These are phyloP conservation scores for Penicillium sp. DNA, from an alignment of 2,329 filamentous ascomycete species.

Conservation along the genomic window DNA sequence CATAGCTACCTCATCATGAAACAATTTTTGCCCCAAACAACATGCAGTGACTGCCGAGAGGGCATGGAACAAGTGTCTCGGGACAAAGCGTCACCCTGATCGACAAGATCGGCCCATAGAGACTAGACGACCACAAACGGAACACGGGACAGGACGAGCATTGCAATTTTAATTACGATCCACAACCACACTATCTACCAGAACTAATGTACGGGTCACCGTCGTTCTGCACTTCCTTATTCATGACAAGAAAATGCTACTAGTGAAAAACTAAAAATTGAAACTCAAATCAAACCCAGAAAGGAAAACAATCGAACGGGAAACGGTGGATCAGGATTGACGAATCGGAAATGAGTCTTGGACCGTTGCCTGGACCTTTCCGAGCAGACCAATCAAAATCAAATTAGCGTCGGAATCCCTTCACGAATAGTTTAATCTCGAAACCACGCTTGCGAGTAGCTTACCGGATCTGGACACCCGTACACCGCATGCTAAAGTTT, in stretches of 20 bases:
- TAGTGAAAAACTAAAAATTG: too few relatives aligned
- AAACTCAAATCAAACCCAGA: too few relatives aligned
- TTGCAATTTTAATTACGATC: too few relatives aligned
- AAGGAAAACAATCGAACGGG: background rate
- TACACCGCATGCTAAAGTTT: background rate
- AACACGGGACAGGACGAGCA: too few relatives aligned
- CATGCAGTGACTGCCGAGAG: background rate
- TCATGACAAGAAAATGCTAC: background rate
- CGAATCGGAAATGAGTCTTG: background rate
- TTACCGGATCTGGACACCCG: background rate
- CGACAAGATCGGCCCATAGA: background rate
- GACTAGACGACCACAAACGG: background rate
- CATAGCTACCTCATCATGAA: background rate
- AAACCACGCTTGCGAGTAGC: background rate
- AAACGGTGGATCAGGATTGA: background rate
- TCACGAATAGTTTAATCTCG: background rate
- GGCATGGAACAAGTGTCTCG: background rate
- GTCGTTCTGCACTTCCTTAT: background rate
- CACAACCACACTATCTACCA: too few relatives aligned
- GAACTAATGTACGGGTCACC: too few relatives aligned
- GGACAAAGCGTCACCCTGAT: background rate
- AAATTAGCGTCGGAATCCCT: background rate
- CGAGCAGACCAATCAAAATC: background rate
- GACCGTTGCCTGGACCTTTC: background rate
- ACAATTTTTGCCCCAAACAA: background rate